phyloP scores from a whole-genome alignment of 345 rosid genomes.

The Hypericum perforatum region DNA sequence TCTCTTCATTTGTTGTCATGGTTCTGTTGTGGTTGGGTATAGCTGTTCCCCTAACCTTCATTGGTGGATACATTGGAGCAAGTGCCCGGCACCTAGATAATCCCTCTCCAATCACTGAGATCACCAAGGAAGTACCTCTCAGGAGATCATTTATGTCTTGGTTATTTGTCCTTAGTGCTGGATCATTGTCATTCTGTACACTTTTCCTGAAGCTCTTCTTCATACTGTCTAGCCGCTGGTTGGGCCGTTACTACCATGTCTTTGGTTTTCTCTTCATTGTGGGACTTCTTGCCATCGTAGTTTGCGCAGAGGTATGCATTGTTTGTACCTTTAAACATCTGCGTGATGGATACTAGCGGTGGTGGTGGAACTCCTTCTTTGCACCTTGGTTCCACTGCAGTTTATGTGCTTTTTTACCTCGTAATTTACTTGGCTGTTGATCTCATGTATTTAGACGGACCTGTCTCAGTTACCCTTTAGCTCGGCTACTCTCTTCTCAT shows the following conservation, averaged over 20 bases:
- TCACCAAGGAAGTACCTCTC: slow-evolving; percentile 3
- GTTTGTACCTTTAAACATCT: slow-evolving; percentile 7
- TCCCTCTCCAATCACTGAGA: slow-evolving; percentile 8
- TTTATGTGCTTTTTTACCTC: neutral
- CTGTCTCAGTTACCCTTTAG: slow-evolving; percentile 53
- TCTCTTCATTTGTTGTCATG: slow-evolving; percentile 44
- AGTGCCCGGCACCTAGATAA: slow-evolving; percentile 47
- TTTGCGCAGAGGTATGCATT: slow-evolving; percentile 6
- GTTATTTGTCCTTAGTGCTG: slow-evolving; percentile 41
- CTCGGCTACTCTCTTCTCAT: slow-evolving; percentile 59
- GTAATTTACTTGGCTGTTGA: slow-evolving; percentile 35
- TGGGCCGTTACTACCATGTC: slow-evolving; percentile 8
- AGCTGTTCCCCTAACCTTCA: slow-evolving; percentile 60
- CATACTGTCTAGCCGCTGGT: slow-evolving; percentile 8
- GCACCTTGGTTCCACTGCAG: slow-evolving; percentile 4
- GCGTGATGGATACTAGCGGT: slow-evolving; percentile 59
- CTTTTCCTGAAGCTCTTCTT: slow-evolving; percentile 12
- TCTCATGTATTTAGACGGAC: slow-evolving; percentile 55
- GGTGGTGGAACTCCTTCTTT: slow-evolving; percentile 21
- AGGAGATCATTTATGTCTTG: slow-evolving; percentile 5
- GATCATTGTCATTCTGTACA: slow-evolving; percentile 22
- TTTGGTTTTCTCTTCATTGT: slow-evolving; percentile 11
- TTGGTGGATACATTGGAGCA: slow-evolving; percentile 64
- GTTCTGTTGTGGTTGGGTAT: slow-evolving; percentile 56
- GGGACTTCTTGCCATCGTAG: slow-evolving; percentile 1